Evolutionary conservation across 192 early-diverging fungal species (phyloP).

Genomic region (Backusella liffmaniae): DNA sequence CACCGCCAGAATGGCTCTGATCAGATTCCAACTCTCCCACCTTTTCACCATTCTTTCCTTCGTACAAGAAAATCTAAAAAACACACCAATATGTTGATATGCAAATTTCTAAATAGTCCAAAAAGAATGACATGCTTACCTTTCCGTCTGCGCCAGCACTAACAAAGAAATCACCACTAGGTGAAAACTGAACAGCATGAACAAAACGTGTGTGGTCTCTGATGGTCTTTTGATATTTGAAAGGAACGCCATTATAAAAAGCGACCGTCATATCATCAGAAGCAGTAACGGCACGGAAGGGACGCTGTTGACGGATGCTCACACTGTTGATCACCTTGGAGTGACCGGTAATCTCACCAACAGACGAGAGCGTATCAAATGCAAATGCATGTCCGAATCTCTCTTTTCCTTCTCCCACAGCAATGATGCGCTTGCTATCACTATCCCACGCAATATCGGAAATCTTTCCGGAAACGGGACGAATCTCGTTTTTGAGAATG

Average conservation of each 20-base stretch:
- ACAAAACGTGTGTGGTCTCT: constrained; percentile 90
- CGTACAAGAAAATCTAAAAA: constrained; percentile 84
- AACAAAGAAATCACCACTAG: constrained; percentile 78
- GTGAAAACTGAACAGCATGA: constrained; percentile 83
- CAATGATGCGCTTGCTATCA: constrained; percentile 95
- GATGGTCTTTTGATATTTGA: constrained; percentile 72
- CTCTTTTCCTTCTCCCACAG: constrained; percentile 93
- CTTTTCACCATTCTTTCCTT: constrained; percentile 87
- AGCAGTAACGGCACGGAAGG: constrained; percentile 88
- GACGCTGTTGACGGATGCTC: constrained; percentile 84
- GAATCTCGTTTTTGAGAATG: constrained; percentile 82
- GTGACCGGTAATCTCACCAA: constrained; percentile 91
- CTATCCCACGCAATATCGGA: constrained; percentile 93
- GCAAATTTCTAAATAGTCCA: not conserved
- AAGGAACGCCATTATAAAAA: constrained; percentile 93
- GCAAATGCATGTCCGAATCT: constrained; percentile 90
- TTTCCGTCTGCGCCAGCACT: constrained; percentile 85
- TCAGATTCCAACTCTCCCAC: constrained; percentile 51
- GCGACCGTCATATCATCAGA: constrained; percentile 89
- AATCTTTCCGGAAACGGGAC: constrained; percentile 71
- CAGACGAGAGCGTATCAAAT: constrained; percentile 85
- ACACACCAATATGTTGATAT: not conserved
- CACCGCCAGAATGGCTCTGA: constrained; percentile 71
- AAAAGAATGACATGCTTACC: constrained; percentile 33
- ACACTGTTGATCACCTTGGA: constrained; percentile 86